Evolutionary conservation across 2,329 filamentous ascomycete species (phyloP).

Genomic region (Phaeomoniella chlamydospora): DNA sequence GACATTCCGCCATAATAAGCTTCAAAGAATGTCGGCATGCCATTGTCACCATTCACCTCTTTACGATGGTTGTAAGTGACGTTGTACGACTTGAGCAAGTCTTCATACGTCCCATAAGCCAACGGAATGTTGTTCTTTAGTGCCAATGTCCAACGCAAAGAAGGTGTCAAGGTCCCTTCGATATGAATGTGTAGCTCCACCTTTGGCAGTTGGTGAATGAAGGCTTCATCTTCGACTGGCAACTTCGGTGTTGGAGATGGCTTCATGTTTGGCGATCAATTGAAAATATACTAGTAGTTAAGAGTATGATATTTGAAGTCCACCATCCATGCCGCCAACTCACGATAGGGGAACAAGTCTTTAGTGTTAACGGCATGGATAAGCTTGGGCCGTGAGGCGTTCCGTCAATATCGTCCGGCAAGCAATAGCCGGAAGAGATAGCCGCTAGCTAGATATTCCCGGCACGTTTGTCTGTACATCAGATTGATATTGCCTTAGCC

Average conservation of each 20-base stretch:
- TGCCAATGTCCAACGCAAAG: slow-evolving; percentile 26
- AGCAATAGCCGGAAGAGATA: too few species aligned
- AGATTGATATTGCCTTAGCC: too few species aligned
- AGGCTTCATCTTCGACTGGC: slow-evolving; percentile 9
- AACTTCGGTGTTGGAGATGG: neutral
- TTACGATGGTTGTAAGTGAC: slow-evolving; percentile 4
- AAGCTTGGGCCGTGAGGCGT: too few species aligned
- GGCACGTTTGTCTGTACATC: too few species aligned
- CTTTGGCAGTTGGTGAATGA: slow-evolving; percentile 24
- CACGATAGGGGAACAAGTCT: too few species aligned
- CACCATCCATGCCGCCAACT: too few species aligned
- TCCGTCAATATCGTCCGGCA: too few species aligned
- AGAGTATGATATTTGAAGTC: too few species aligned
- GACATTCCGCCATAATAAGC: slow-evolving; percentile 18
- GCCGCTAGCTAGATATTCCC: too few species aligned
- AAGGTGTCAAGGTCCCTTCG: slow-evolving; percentile 28
- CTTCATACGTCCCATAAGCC: slow-evolving; percentile 16
- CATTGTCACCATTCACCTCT: slow-evolving; percentile 2
- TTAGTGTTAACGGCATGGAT: too few species aligned
- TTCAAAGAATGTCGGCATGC: slow-evolving; percentile 10
- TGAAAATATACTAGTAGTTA: neutral
- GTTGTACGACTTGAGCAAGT: slow-evolving; percentile 10
- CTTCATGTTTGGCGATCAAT: neutral
- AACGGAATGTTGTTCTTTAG: slow-evolving; percentile 21
- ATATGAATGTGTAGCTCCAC: slow-evolving; percentile 33